phyloP scores from a whole-genome alignment of 2,329 filamentous ascomycete genomes.

The Cladobotryum protrusum region DNA sequence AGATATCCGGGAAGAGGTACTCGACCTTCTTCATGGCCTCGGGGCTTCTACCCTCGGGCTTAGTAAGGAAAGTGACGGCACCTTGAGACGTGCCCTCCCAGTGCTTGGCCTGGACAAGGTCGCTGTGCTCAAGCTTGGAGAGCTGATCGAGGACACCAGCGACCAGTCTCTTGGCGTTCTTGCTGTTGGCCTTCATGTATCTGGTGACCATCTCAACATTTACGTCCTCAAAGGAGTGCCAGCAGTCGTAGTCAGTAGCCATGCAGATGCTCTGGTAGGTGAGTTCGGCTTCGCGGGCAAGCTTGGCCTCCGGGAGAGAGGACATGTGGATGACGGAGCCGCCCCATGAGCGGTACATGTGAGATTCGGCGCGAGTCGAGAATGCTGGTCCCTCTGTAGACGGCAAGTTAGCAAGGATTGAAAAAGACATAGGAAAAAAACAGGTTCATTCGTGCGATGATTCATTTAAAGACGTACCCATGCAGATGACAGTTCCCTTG shows the following conservation, averaged over 20 bases:
- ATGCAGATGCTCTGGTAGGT: slow-evolving; percentile 99
- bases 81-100: slow-evolving; percentile 70
- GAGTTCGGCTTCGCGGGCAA: slow-evolving; percentile 92
- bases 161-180: slow-evolving; percentile 81
- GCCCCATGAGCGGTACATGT: slow-evolving; percentile 92
- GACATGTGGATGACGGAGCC: slow-evolving; percentile 99
- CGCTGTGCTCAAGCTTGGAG: slow-evolving; percentile 66
- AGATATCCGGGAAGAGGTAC: slow-evolving; percentile 85
- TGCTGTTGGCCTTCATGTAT: slow-evolving; percentile 88
- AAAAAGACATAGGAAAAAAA: neutral
- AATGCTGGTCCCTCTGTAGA: slow-evolving; percentile 88
- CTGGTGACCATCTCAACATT: slow-evolving; percentile 96
- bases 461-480: slow-evolving; percentile 52
- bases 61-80: slow-evolving; percentile 76
- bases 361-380: slow-evolving; percentile 88
- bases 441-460: neutral
- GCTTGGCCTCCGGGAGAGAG: slow-evolving; percentile 87
- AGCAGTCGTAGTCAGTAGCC: slow-evolving; percentile 99
- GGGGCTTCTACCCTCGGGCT: slow-evolving; percentile 63
- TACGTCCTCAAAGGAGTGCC: slow-evolving; percentile 77
- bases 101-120: slow-evolving; percentile 75
- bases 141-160: slow-evolving; percentile 83
- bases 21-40: slow-evolving; percentile 74
- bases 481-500: slow-evolving; percentile 80
- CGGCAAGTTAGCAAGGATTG: neutral